Base-by-base conservation (phyloP, 176 grass and related monocot species). In the Rhynchospora breviuscula region DNA sequence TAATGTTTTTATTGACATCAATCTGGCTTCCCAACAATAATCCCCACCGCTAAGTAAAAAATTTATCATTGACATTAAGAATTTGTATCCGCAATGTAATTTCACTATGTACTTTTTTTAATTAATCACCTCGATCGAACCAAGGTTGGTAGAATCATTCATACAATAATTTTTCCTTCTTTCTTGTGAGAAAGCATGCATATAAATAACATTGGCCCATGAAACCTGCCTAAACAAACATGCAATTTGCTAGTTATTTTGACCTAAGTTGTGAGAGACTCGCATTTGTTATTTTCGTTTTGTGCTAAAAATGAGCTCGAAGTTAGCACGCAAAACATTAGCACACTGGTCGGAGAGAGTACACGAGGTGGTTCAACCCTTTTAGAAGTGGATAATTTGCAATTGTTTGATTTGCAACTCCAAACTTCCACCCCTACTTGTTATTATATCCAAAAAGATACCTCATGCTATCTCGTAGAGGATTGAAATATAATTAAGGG, bases 291-390 rank as follows among this genome's bases (percentile, higher is more conserved):
- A 67, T 63, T 82, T n/a, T 63, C 12, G 21, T 54, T 22, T 31
- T 49, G 47, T 65, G 43, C 19, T 18, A 49, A 29, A 19, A 82
- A 51, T 82, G 3, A 82, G 18, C 43, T 82, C 44, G 62, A 53
- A 65, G 67, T 82, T 67, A 65, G 62, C 63, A 51, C 80, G 2
- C 2, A 67, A 82, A 82, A 67, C 11, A 82, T 82, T 68, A 51
- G 45, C 62, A 54, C 80, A 67, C 13, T 82, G 60, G 80, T 82
- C 62, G 18, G 60, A 68, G 80, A 82, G 61, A 82, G 22, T 46
- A 79, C 26, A 80, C 63, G 59, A 63, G 57, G 57, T 47, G 35
- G 29, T 23, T 67, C 54, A 43, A 22, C 52, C 44, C 10, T 74
- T 14, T 67, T 35, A 49, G 15, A 48, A 48, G 0, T 31, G 25